Conservation (phyloP, 192 early-diverging fungal genomes). For the Backusella macrospora region DNA sequence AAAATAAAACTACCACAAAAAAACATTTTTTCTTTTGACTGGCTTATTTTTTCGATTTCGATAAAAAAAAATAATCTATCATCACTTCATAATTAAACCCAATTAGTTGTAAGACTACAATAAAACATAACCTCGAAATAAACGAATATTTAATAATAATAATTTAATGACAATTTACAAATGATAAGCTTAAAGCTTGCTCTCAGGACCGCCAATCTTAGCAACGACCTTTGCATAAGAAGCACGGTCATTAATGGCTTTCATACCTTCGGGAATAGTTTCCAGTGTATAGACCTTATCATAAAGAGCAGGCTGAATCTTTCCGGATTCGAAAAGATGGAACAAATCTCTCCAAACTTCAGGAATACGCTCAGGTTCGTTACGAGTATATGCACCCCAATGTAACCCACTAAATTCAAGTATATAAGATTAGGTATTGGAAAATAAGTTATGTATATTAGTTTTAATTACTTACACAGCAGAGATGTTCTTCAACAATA, state of each 20-base stretch:
- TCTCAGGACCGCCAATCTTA: slow-evolving; percentile 23
- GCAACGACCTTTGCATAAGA: slow-evolving; percentile 84
- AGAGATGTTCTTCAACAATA: slow-evolving; percentile 83
- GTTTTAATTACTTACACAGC: slow-evolving; percentile 45
- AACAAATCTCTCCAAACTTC: slow-evolving; percentile 75
- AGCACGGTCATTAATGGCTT: slow-evolving; percentile 66
- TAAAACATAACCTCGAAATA: too few relatives aligned
- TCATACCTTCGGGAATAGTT: slow-evolving; percentile 65
- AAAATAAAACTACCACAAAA: too few relatives aligned
- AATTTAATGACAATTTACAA: neutral
- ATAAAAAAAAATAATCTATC: too few relatives aligned
- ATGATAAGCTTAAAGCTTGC: slow-evolving; percentile 30
- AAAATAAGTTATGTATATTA: too few relatives aligned
- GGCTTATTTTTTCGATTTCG: too few relatives aligned
- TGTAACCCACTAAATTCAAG: slow-evolving; percentile 57
- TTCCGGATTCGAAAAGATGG: slow-evolving; percentile 54
- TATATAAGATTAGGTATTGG: neutral
- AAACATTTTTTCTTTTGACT: too few relatives aligned
- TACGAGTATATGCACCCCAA: slow-evolving; percentile 70
- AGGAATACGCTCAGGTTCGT: slow-evolving; percentile 60
- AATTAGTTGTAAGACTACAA: too few relatives aligned
- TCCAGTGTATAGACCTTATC: slow-evolving; percentile 67
- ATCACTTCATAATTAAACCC: too few relatives aligned
- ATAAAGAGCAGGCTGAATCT: slow-evolving; percentile 66
- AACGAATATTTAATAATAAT: too few relatives aligned